These are phyloP conservation scores for Apiospora kogelbergensis DNA, from an alignment of 2,329 filamentous ascomycete species.

Conservation along the genomic window DNA sequence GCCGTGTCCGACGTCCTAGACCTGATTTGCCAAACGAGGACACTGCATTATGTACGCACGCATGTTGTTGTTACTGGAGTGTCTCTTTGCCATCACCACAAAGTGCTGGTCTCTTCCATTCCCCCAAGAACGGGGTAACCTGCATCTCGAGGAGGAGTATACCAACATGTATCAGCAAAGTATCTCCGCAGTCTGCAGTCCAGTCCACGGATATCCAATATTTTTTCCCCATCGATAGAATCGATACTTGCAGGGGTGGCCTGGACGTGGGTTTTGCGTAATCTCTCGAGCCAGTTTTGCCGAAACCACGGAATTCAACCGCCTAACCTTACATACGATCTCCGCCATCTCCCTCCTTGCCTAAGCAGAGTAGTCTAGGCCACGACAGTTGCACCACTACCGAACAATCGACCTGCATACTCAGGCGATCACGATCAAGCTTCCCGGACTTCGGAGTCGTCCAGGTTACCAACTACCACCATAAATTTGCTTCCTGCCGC, in stretches of 20 bases:
- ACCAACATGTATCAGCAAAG: background rate
- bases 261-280: conserved; percentile 4
- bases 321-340: background rate
- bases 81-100: background rate
- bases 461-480: background rate
- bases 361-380: background rate
- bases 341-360: background rate
- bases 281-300: conserved; percentile 6
- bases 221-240: background rate
- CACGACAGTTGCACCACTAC: background rate
- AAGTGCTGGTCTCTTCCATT: background rate
- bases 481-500: background rate
- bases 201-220: background rate
- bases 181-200: background rate
- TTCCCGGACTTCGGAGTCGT: background rate
- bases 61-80: background rate
- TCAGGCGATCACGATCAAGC: conserved; percentile 5
- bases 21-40: background rate
- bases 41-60: background rate
- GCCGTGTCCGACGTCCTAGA: background rate
- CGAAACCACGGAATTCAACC: conserved; percentile 7
- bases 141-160: background rate
- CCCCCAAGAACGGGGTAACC: background rate
- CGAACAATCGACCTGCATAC: conserved; percentile 4
- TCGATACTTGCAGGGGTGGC: conserved; percentile 1